Base-by-base conservation (phyloP, 1,284 basidiomycete genomes). In the Melanopsichium pennsylvanicum region DNA sequence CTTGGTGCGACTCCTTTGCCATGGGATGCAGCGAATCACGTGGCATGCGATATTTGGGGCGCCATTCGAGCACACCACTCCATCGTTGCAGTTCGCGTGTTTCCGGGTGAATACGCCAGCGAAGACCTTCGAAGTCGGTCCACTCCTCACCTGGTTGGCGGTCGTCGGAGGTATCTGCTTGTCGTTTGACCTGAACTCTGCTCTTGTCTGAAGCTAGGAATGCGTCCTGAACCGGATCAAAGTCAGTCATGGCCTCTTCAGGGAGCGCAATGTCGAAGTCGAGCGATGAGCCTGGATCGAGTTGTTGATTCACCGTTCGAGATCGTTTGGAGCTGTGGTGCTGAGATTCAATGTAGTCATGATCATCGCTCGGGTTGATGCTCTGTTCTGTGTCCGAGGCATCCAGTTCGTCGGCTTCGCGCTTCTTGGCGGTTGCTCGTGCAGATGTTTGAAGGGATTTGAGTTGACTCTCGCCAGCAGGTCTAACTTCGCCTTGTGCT, bases 21-120 rank as follows among this genome's bases (percentile, higher is more conserved):
- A 76, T 74, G 10, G 76, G 74, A 37, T 78, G 76, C 8, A 55
- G 32, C 15, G 76, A 73, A 46, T 76, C 75, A 29, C 61, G 61
- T 7, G 76, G 76, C 73, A 75, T 77, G 18, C 51, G 45, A 55
- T 77, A 76, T 47, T 78, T 78, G 37, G 62, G 59, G 9, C 63
- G 54, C 69, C 73, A 70, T 33, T 76, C 75, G 21, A 77, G 67
- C 16, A 78, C 52, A 15, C 54, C 57, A 16, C 57, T 68, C 40
- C 35, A 48, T 12, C 64, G 51, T 31, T 61, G 48, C 48, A 68
- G 44, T 16, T 57, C 44, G 38, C 74, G 59, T 2, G 76, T 74
- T 15, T 74, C 66, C 0, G 72, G 63, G 16, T 72, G 73, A 16
- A 78, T 71, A 29, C 70, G 52, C 76, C 76, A 78, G 2, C 61